These are phyloP conservation scores for Aegilops longissima DNA, from an alignment of 176 grass and related monocot species.

Conservation along the genomic window DNA sequence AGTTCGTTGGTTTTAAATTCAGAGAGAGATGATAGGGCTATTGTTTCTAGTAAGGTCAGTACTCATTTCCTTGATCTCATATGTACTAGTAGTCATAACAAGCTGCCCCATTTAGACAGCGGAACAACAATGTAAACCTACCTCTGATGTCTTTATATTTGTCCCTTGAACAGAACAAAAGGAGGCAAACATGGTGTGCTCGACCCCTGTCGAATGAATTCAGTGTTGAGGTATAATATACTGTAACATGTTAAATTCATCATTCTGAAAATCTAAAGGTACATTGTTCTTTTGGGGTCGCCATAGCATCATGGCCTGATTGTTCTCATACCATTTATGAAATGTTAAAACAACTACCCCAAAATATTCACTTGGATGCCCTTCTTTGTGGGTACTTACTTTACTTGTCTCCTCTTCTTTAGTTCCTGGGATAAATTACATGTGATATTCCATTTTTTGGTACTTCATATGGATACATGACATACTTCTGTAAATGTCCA, in stretches of 20 bases:
- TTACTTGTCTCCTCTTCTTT: not conserved
- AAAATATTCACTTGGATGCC: conserved; percentile 18
- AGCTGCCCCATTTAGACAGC: not conserved
- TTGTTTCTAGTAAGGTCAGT: conserved; percentile 60
- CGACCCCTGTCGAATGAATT: conserved; percentile 47
- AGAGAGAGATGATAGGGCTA: conserved; percentile 70
- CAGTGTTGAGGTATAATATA: conserved; percentile 54
- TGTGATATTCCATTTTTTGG: not conserved
- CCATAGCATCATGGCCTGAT: conserved; percentile 13
- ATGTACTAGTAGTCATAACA: not conserved
- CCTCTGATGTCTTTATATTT: conserved; percentile 26
- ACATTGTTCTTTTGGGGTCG: conserved; percentile 18
- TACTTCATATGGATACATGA: not conserved
- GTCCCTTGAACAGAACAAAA: conserved; percentile 67
- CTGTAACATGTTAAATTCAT: conserved; percentile 17
- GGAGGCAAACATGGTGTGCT: conserved; percentile 87
- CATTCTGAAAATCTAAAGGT: conserved; percentile 18
- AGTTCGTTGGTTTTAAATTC: conserved; percentile 88
- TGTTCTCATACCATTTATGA: conserved; percentile 8
- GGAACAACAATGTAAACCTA: not conserved
- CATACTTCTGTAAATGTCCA: conserved; percentile 18
- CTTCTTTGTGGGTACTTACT: not conserved
- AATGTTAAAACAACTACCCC: not conserved
- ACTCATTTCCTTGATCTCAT: conserved; percentile 14
- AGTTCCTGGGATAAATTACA: not conserved